Percentiles rank a stretch among this genome's conserved stretches.
These are phyloP conservation scores for Quercus phellos DNA, from an alignment of 331 rosid species.

Conservation along the genomic window DNA sequence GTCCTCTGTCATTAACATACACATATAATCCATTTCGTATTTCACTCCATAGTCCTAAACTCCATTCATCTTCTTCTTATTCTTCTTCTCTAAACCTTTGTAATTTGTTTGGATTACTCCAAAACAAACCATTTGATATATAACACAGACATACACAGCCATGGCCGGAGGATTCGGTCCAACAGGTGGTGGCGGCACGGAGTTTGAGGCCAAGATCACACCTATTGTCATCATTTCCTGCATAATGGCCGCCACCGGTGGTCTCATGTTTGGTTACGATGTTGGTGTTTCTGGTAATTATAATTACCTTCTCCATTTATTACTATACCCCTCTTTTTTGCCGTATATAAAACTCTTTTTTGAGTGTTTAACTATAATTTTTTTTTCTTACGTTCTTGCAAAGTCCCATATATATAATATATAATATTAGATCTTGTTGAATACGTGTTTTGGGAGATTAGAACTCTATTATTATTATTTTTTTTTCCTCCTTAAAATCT, in stretches of 20 bases:
- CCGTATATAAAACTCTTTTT: no score
- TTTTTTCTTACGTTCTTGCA: no score
- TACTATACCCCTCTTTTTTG: no score
- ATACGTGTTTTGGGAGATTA: not conserved
- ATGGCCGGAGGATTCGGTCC: conserved; percentile 45
- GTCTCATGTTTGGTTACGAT: conserved; percentile 66
- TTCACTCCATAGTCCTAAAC: not conserved
- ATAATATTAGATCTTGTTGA: not conserved
- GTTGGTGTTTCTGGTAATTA: conserved; percentile 42
- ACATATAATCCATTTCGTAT: not conserved
- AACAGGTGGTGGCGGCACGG: conserved; percentile 19
- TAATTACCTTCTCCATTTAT: no score
- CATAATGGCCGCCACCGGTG: conserved; percentile 55
- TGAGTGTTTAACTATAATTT: no score
- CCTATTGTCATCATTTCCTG: conserved; percentile 57
- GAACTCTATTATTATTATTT: not conserved
- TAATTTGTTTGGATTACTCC: no score
- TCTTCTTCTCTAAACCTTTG: not conserved
- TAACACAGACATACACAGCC: not conserved
- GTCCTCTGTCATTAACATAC: not conserved
- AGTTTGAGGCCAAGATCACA: conserved; percentile 57
- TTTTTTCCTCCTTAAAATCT: not conserved
- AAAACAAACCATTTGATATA: not conserved
- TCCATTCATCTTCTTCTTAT: not conserved
- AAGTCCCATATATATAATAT: not conserved